These are phyloP conservation scores for Leptographium wingfieldii DNA, from an alignment of 2,329 filamentous ascomycete genomes.

Conservation along the genomic window DNA sequence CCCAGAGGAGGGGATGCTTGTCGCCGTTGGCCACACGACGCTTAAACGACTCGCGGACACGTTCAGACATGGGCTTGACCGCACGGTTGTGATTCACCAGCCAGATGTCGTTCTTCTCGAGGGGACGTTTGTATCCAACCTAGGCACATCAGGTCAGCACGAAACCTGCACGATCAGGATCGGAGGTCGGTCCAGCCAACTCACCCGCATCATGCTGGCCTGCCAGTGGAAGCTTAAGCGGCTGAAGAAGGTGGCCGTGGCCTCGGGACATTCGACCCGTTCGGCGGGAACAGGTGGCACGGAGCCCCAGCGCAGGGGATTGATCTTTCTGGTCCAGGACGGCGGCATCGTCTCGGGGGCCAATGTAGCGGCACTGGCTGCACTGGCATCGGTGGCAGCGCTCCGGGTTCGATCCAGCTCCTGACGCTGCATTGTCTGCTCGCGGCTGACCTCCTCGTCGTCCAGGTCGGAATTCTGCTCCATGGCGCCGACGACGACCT, in stretches of 20 bases:
- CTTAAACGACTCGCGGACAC: constrained; percentile 56
- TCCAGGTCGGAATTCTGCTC: constrained; percentile 21
- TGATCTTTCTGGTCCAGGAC: constrained; percentile 51
- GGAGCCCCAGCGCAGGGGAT: constrained; percentile 48
- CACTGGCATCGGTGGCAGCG: constrained; percentile 40
- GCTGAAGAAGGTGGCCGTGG: constrained; percentile 63
- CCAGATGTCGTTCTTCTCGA: constrained; percentile 83
- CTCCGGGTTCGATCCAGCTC: constrained; percentile 33
- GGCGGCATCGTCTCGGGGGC: constrained; percentile 20
- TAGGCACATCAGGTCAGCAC: constrained; percentile 19
- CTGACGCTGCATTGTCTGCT: constrained; percentile 11
- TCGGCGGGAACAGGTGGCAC: constrained; percentile 43
- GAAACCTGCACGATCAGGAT: constrained; percentile 7
- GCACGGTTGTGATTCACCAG: constrained; percentile 69
- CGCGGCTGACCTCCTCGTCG: not conserved
- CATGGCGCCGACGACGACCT: constrained; percentile 9
- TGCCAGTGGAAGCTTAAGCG: constrained; percentile 81
- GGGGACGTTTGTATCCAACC: constrained; percentile 72
- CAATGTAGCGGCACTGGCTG: constrained; percentile 21
- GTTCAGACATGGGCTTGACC: constrained; percentile 55
- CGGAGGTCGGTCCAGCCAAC: constrained; percentile 12
- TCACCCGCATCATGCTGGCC: constrained; percentile 67
- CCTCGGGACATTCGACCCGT: constrained; percentile 49
- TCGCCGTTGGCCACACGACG: constrained; percentile 54
- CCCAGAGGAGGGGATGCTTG: constrained; percentile 63